Percentiles rank a stretch among this genome's conserved stretches.
These are phyloP conservation scores for Pestalotiopsis sp. DNA, from an alignment of 2,329 filamentous ascomycete species.

Conservation along the genomic window DNA sequence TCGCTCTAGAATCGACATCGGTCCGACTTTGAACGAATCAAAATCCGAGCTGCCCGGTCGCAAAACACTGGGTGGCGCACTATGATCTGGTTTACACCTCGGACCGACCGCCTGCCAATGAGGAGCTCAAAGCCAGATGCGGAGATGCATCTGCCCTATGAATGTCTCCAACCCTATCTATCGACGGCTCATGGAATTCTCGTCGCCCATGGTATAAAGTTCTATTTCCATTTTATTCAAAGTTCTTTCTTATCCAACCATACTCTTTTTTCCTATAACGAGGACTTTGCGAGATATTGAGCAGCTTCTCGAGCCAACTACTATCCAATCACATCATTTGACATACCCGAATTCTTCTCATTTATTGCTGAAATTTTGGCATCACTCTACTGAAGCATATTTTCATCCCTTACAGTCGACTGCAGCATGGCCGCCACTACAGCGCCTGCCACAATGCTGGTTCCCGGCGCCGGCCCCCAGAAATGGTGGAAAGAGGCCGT, in stretches of 20 bases:
- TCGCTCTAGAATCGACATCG: not conserved
- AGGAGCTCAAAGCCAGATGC: not conserved
- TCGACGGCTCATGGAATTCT: not conserved
- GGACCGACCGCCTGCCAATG: not conserved
- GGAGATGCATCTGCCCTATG: not conserved
- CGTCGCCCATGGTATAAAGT: not conserved
- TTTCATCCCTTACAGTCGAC: not conserved
- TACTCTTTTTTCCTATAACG: not conserved
- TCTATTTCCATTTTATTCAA: not conserved
- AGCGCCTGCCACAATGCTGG: not conserved
- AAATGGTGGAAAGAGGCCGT: constrained; percentile 15
- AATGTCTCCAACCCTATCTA: not conserved
- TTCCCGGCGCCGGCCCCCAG: not conserved
- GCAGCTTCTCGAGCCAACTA: too few relatives aligned
- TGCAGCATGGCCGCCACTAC: not conserved
- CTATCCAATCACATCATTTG: too few relatives aligned
- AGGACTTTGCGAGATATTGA: not conserved
- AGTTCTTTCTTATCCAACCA: not conserved
- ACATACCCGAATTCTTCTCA: too few relatives aligned
- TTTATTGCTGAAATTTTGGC: too few relatives aligned
- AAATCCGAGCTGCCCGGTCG: not conserved
- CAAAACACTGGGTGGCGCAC: not conserved
- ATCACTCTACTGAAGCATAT: not conserved
- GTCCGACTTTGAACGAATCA: not conserved
- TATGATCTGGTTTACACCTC: not conserved